A percentile compares a stretch with the other conserved stretches of the same genome.
Conservation (phyloP, 2,329 filamentous ascomycete genomes). For the Fusarium sp. region DNA sequence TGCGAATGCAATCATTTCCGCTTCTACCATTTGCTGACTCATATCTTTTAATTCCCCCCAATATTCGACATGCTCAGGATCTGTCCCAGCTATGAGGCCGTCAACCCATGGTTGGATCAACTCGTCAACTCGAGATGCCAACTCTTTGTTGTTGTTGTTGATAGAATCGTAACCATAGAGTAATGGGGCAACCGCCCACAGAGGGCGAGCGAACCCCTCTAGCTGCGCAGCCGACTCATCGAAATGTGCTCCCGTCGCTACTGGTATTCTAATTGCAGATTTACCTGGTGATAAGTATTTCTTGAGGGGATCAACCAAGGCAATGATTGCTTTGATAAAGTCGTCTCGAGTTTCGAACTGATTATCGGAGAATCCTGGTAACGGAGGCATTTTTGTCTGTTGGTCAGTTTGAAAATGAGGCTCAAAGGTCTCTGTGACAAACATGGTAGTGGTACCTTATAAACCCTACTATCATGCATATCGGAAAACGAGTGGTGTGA, state of each 20-base stretch:
- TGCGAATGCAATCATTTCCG: conserved; percentile 62
- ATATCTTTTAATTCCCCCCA: conserved; percentile 58
- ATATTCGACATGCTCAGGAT: conserved; percentile 53
- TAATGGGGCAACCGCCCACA: conserved; percentile 51
- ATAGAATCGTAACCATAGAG: conserved; percentile 52
- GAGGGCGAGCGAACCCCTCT: conserved; percentile 57
- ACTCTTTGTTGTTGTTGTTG: conserved; percentile 47
- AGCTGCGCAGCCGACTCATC: conserved; percentile 58
- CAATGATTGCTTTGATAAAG: conserved; percentile 49
- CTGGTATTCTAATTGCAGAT: conserved; percentile 52
- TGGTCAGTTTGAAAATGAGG: background rate
- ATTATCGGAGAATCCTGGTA: conserved; percentile 57
- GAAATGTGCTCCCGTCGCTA: conserved; percentile 55
- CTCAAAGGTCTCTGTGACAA: background rate
- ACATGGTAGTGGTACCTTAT: background rate
- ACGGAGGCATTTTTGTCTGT: conserved; percentile 49
- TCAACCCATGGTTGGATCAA: conserved; percentile 47
- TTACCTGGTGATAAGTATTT: conserved; percentile 49
- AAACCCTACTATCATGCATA: background rate
- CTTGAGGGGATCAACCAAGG: conserved; percentile 50
- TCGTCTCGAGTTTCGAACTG: conserved; percentile 51
- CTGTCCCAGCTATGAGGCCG: conserved; percentile 48
- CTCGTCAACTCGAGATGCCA: conserved; percentile 2
- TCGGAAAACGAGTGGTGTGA: background rate
- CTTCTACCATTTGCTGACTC: conserved; percentile 66